A percentile compares a stretch with the other conserved stretches of the same genome.
Evolutionary conservation across 2,329 filamentous ascomycete species (phyloP).

Genomic region (Parascedosporium putredinis): DNA sequence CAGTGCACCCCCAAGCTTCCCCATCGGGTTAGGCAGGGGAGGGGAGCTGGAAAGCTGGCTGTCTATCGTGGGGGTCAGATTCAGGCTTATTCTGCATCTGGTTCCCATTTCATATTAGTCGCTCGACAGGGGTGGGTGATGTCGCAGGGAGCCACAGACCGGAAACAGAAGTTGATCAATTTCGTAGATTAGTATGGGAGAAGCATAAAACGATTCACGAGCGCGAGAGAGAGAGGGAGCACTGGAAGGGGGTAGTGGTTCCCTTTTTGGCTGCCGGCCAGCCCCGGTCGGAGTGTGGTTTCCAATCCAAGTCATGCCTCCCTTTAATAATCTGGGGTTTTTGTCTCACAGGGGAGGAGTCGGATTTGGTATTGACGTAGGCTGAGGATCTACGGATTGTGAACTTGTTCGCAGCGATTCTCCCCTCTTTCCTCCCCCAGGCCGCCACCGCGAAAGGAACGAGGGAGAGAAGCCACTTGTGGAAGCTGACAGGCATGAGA

Average conservation of each 20-base stretch:
- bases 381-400: background rate
- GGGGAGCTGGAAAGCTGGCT: conserved; percentile 1
- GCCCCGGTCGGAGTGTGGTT: no score
- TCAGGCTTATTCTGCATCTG: conserved; percentile 2
- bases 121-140: background rate
- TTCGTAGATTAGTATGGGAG: background rate
- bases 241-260: no score
- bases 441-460: no score
- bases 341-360: background rate
- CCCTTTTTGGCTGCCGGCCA: no score
- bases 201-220: no score
- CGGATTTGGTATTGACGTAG: background rate
- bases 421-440: no score
- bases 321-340: background rate
- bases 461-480: no score
- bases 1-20: background rate
- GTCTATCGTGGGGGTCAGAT: background rate
- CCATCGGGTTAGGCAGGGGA: background rate
- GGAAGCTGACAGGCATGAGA: no score
- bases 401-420: no score
- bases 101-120: conserved; percentile 2
- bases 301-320: no score
- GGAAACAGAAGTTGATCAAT: conserved; percentile 1
- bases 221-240: no score
- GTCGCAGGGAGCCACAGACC: background rate